A percentile compares a stretch with the other conserved stretches of the same genome.
These are phyloP conservation scores for Zancudomyces culisetae DNA, from an alignment of 371 early-diverging fungal species.

Conservation along the genomic window DNA sequence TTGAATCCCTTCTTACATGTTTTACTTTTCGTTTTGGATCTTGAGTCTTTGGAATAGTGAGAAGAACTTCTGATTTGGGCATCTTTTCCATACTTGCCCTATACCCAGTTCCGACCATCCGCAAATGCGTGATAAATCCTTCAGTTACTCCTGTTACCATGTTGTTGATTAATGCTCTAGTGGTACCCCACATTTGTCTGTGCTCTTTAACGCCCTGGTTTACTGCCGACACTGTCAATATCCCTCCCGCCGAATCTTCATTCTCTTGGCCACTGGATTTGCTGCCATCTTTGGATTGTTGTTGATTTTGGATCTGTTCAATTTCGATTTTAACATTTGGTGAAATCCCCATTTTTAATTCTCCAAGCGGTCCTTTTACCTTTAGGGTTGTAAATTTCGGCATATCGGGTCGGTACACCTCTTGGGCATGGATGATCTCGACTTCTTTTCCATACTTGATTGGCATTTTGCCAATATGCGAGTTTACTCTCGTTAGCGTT, in stretches of 20 bases:
- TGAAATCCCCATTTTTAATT: slow-evolving; percentile 49
- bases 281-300: neutral
- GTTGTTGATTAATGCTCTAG: slow-evolving; percentile 66
- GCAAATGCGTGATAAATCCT: slow-evolving; percentile 64
- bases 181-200: slow-evolving; percentile 91
- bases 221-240: slow-evolving; percentile 37
- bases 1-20: no score
- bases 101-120: slow-evolving; percentile 88
- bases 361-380: slow-evolving; percentile 69
- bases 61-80: no score
- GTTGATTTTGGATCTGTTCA: neutral
- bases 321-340: slow-evolving; percentile 51
- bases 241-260: no score
- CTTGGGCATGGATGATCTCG: slow-evolving; percentile 7
- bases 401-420: slow-evolving; percentile 15
- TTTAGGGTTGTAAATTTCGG: slow-evolving; percentile 38
- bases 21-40: no score
- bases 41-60: no score
- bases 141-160: slow-evolving; percentile 79
- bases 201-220: slow-evolving; percentile 47
- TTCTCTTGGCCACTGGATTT: neutral
- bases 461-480: slow-evolving; percentile 18
- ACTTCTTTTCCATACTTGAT: slow-evolving; percentile 19
- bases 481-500: slow-evolving; percentile 1
- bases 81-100: slow-evolving; percentile 63